Percentiles rank a stretch among this genome's conserved stretches.
These are phyloP conservation scores for Myriangium duriaei DNA, from an alignment of 2,329 filamentous ascomycete species.

Conservation along the genomic window DNA sequence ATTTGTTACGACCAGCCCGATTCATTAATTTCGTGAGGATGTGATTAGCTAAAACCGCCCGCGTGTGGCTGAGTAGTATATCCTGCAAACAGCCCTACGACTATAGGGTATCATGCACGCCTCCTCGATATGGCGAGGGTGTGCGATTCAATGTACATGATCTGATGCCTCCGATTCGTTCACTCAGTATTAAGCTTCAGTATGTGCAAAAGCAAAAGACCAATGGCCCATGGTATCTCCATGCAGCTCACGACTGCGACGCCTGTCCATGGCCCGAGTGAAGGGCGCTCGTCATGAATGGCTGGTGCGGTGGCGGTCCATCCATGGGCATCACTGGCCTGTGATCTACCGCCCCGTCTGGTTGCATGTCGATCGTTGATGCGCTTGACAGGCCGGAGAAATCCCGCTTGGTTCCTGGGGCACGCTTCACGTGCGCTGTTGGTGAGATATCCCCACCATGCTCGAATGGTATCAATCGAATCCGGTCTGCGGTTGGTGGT, in stretches of 20 bases:
- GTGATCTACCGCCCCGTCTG: conserved; percentile 1
- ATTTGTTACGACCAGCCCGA: too few relatives aligned
- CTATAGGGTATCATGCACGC: too few relatives aligned
- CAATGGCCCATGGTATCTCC: too few relatives aligned
- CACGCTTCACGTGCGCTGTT: conserved; percentile 10
- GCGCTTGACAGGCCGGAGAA: conserved; percentile 13
- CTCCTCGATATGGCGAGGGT: too few relatives aligned
- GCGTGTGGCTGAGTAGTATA: too few relatives aligned
- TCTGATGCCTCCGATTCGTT: too few relatives aligned
- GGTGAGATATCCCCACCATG: conserved; percentile 11
- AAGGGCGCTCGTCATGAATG: conserved; percentile 3
- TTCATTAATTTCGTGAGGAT: too few relatives aligned
- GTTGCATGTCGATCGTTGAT: conserved; percentile 12
- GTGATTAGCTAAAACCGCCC: too few relatives aligned
- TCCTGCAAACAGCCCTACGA: too few relatives aligned
- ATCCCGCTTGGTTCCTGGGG: conserved; percentile 9
- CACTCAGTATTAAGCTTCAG: too few relatives aligned
- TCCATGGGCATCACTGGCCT: conserved; percentile 4
- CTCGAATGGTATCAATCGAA: conserved; percentile 11
- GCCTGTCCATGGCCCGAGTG: conserved; percentile 4
- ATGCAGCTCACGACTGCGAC: conserved; percentile 2
- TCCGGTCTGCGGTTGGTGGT: conserved; percentile 18
- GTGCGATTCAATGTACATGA: too few relatives aligned
- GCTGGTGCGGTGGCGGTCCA: conserved; percentile 1
- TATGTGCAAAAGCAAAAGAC: too few relatives aligned